Percentiles rank a stretch among this genome's conserved stretches.
Conservation (phyloP, 2,329 filamentous ascomycete species). For the Bretziella fagacearum region DNA sequence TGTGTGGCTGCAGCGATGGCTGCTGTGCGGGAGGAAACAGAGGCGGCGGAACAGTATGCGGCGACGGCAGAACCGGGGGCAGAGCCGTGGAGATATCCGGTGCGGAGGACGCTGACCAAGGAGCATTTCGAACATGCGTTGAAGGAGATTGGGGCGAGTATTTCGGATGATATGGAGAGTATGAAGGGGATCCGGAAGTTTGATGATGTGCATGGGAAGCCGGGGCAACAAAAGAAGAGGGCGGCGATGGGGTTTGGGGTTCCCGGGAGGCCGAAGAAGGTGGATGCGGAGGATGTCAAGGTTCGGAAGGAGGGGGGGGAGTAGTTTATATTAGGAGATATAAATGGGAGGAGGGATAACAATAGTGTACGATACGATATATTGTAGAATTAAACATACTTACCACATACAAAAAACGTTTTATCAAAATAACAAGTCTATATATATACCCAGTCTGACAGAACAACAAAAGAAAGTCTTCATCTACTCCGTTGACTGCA, state of each 20-base stretch:
- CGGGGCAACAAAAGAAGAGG: conserved; percentile 47
- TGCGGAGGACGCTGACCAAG: conserved; percentile 31
- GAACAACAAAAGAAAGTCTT: background rate
- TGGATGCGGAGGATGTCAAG: conserved; percentile 29
- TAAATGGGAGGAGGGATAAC: background rate
- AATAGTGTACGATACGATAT: background rate
- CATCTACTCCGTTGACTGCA: conserved; percentile 22
- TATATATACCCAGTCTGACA: no score
- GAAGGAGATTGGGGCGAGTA: conserved; percentile 77
- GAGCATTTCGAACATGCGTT: conserved; percentile 74
- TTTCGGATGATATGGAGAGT: conserved; percentile 83
- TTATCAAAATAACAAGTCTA: background rate
- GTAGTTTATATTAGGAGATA: no score
- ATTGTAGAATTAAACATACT: background rate
- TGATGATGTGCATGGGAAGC: conserved; percentile 59
- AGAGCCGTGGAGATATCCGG: conserved; percentile 5
- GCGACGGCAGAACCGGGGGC: conserved; percentile 18
- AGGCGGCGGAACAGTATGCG: conserved; percentile 21
- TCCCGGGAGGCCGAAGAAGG: conserved; percentile 22
- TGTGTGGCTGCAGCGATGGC: conserved; percentile 65
- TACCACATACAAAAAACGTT: no score
- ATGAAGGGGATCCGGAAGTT: conserved; percentile 82
- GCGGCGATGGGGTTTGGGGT: conserved; percentile 43
- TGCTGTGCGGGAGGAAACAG: conserved; percentile 57
- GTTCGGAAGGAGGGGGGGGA: conserved; percentile 22